A percentile compares a stretch with the other conserved stretches of the same genome.
Conservation (phyloP, 2,329 filamentous ascomycete genomes). For the Fusarium chlamydosporum region DNA sequence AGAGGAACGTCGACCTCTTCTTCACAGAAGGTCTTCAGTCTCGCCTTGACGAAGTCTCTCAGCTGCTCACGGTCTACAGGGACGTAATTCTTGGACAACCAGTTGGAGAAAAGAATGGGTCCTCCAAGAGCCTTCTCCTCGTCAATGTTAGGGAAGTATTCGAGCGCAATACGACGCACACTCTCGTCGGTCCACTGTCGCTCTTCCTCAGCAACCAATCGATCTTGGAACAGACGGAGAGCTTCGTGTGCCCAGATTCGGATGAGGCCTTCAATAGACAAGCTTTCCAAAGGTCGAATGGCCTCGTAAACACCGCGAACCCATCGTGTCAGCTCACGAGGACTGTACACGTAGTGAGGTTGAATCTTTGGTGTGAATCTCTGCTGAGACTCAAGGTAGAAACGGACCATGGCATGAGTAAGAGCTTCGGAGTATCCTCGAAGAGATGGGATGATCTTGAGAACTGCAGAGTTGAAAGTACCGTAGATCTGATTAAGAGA, state of each 20-base stretch:
- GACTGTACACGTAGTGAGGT: constrained; percentile 99
- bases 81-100: constrained; percentile 98
- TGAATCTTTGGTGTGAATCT: constrained; percentile 97
- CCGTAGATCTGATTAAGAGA: constrained; percentile 98
- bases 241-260: constrained; percentile 99
- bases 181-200: constrained; percentile 94
- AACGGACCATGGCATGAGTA: constrained; percentile 96
- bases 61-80: constrained; percentile 96
- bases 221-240: constrained; percentile 94
- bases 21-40: constrained; percentile 98
- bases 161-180: constrained; percentile 86
- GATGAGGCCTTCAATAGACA: constrained; percentile 91
- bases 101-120: constrained; percentile 98
- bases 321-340: constrained; percentile 97
- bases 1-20: constrained; percentile 99
- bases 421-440: constrained; percentile 94
- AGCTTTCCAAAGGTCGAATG: constrained; percentile 88
- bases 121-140: constrained; percentile 89
- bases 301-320: constrained; percentile 98
- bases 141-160: constrained; percentile 96
- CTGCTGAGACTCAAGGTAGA: constrained; percentile 95
- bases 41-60: constrained; percentile 96
- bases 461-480: constrained; percentile 94
- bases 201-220: constrained; percentile 94
- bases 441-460: constrained; percentile 96